Conservation (phyloP, 2,329 filamentous ascomycete genomes). For the Xylariaceae sp. region DNA sequence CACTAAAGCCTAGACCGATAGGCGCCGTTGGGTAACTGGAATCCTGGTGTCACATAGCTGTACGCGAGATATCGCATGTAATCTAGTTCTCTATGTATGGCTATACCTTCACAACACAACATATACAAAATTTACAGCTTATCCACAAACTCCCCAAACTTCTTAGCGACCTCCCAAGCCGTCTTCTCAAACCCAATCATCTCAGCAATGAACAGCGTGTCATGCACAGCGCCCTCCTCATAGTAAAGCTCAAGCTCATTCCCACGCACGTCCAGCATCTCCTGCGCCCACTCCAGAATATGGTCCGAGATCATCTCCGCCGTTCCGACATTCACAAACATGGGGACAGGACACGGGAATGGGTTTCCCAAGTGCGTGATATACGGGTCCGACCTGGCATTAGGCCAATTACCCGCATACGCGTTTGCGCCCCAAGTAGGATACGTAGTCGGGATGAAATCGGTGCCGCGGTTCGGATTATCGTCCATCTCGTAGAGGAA, state of each 20-base stretch:
- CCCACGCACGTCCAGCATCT: constrained; percentile 16
- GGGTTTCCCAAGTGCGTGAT: constrained; percentile 20
- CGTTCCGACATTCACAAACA: constrained; percentile 18
- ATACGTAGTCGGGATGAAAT: constrained; percentile 38
- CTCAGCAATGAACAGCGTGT: constrained; percentile 39
- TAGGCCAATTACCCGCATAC: constrained; percentile 25
- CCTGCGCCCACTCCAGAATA: constrained; percentile 56
- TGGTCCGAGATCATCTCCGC: constrained; percentile 30
- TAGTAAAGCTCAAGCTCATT: constrained; percentile 34
- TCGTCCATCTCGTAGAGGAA: constrained; percentile 5
- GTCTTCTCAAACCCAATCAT: constrained; percentile 39
- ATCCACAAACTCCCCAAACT: constrained; percentile 10
- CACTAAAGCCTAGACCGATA: too few relatives aligned
- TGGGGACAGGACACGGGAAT: constrained; percentile 18
- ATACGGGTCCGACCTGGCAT: constrained; percentile 30
- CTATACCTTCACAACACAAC: too few relatives aligned
- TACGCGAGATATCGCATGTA: too few relatives aligned
- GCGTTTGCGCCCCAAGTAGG: constrained; percentile 38
- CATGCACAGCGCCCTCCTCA: constrained; percentile 39
- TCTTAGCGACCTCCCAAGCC: constrained; percentile 16
- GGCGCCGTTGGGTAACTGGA: too few relatives aligned
- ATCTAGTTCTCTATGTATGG: too few relatives aligned
- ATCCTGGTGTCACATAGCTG: too few relatives aligned
- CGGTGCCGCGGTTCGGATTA: constrained; percentile 22
- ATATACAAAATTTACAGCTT: background rate